Evolutionary conservation across 495 filamentous ascomycete genomes (phyloP).

Genomic region (Penicillium canescens): DNA sequence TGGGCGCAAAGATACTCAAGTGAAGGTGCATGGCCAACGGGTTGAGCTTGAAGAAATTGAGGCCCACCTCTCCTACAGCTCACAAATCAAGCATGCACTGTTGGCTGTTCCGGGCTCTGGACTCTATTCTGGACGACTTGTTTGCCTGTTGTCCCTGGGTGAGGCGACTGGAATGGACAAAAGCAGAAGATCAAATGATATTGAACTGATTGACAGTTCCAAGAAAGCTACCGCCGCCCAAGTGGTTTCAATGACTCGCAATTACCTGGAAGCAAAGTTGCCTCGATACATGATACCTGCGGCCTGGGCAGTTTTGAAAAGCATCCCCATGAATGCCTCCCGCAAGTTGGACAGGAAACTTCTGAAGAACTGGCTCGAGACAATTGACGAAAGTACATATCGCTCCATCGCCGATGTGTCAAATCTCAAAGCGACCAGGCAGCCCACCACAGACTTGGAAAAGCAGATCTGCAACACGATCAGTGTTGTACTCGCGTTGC

Average conservation of each 20-base stretch:
- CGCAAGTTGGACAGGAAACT: background rate
- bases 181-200: background rate
- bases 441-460: background rate
- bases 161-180: background rate
- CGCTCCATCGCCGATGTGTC: background rate
- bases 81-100: background rate
- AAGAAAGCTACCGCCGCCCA: background rate
- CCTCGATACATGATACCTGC: background rate
- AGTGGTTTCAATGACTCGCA: background rate
- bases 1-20: slow-evolving; percentile 30
- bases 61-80: background rate
- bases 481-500: background rate
- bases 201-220: background rate
- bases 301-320: background rate
- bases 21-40: slow-evolving; percentile 37
- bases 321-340: background rate
- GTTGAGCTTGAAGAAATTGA: slow-evolving; percentile 39
- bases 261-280: background rate
- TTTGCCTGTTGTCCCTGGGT: background rate
- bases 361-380: background rate
- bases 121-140: background rate
- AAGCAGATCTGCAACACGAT: background rate
- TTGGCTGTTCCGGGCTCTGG: background rate
- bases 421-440: background rate
- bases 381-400: background rate